Base-by-base conservation (phyloP, 768 basidiomycete species). In the Rhizopogon sp. region DNA sequence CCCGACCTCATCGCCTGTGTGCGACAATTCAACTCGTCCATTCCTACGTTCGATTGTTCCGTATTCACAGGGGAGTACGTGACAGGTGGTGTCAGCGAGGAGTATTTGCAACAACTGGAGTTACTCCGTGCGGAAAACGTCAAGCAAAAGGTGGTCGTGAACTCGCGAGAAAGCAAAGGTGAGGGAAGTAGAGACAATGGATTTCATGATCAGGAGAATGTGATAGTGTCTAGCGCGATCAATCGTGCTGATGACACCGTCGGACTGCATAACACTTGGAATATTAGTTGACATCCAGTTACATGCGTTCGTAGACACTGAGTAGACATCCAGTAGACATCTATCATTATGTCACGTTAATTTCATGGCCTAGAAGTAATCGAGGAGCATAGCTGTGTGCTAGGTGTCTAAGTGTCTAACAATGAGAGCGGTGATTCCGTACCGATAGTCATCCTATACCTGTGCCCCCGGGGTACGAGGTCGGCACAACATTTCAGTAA, bases 21-120 rank as follows among this genome's bases (percentile, higher is more conserved):
- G 57, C 79, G 87, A 50, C 85, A 90, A 63, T 81, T 93, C 71
- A 98, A 97, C 68, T 81, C 87, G 0, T 67, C 71, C 14, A 88
- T 99, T 65, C 68, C 74, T 50, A 70, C 76, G 7, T 97, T 98
- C 66, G 97, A 99, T 65, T 98, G 96, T 72, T 98, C 96, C 13
- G 96, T 99, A 22, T 99, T 98, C 72, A 93, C 91, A 8, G 97
- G 97, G 43, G 85, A 97, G 67, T 99, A 99, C 68, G 83, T 98
- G 50, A 99, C 96, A 2, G 96, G 97, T 16, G 89, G 88, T 14
- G 88, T 99, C 25, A 85, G 90, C 62, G 88, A 91, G 60, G 77
- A 65, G 43, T 98, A 99, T 73, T 76, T 99, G 46, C 68, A 74
- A 39, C 75, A 83, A 56, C 65, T 99, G 40, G 92, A 98, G 69